phyloP scores from a whole-genome alignment of 495 filamentous ascomycete species.

The Penicillium angulare region DNA sequence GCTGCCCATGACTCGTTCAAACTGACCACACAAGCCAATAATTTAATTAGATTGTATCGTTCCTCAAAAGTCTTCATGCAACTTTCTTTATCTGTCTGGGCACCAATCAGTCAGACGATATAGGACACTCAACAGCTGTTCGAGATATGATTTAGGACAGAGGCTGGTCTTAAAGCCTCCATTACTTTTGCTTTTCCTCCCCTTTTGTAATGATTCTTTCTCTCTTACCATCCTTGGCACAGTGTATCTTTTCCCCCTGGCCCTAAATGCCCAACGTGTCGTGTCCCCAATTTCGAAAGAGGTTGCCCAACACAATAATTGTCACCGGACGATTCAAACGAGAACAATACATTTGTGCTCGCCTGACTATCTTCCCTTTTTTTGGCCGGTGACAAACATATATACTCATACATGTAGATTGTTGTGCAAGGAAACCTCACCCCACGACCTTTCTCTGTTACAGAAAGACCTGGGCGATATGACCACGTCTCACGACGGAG shows the following conservation, averaged over 20 bases:
- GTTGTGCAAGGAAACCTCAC: not conserved
- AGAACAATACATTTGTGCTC: slow-evolving; percentile 5
- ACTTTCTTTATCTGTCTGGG: not conserved
- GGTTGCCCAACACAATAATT: slow-evolving; percentile 15
- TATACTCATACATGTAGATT: not conserved
- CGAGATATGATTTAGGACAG: slow-evolving; percentile 10
- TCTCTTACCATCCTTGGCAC: not conserved
- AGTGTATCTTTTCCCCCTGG: slow-evolving; percentile 6
- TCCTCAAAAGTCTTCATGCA: not conserved
- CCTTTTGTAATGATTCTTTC: not conserved
- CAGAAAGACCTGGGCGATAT: not conserved
- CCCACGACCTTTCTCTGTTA: not conserved
- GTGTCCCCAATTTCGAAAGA: slow-evolving; percentile 2
- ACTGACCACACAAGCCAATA: not conserved
- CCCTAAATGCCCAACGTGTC: slow-evolving; percentile 15
- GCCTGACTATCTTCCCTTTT: slow-evolving; percentile 7
- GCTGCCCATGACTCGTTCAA: slow-evolving; percentile 1
- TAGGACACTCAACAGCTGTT: slow-evolving; percentile 9
- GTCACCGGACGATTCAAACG: slow-evolving; percentile 15
- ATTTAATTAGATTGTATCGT: too few relatives aligned
- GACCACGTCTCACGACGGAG: slow-evolving; percentile 9
- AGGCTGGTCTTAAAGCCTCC: slow-evolving; percentile 10
- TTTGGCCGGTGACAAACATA: not conserved
- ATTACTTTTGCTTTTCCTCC: not conserved
- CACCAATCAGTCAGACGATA: slow-evolving; percentile 1